These are phyloP conservation scores for Tetraselmis striata DNA, from an alignment of 139 green algal species.

Conservation along the genomic window DNA sequence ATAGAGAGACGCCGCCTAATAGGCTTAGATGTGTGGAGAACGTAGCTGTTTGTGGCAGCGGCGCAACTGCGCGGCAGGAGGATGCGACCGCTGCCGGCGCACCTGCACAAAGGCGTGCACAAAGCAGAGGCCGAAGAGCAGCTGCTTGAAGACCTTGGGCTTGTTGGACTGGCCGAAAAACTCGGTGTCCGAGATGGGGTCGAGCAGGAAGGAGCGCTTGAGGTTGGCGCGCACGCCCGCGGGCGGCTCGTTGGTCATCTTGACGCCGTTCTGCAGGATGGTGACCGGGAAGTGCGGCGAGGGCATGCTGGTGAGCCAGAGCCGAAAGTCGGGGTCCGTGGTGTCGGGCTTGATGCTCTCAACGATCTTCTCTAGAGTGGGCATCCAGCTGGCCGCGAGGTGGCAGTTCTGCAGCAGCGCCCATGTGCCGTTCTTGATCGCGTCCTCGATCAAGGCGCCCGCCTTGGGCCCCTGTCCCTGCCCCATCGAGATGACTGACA, in stretches of 20 bases:
- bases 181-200: constrained; percentile 56
- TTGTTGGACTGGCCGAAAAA: constrained; percentile 61
- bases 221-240: constrained; percentile 44
- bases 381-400: constrained; percentile 62
- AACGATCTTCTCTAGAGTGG: constrained; percentile 62
- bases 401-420: constrained; percentile 79
- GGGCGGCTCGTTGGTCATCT: constrained; percentile 64
- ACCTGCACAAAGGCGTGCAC: constrained; percentile 64
- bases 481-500: constrained; percentile 50
- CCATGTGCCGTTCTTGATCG: constrained; percentile 60
- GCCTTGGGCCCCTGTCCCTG: constrained; percentile 73
- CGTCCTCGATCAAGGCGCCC: constrained; percentile 49
- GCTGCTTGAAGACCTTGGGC: constrained; percentile 49
- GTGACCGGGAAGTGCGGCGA: constrained; percentile 59
- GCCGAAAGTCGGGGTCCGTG: constrained; percentile 32
- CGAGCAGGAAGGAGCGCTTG: constrained; percentile 60
- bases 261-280: constrained; percentile 65
- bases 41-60: no score
- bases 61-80: no score
- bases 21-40: no score
- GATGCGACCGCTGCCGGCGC: neutral
- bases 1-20: no score
- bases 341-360: constrained; percentile 53
- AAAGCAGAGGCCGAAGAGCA: constrained; percentile 69
- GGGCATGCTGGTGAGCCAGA: constrained; percentile 74